Base-by-base conservation (phyloP, 305 asterid species). In the Ilex paraguariensis region DNA sequence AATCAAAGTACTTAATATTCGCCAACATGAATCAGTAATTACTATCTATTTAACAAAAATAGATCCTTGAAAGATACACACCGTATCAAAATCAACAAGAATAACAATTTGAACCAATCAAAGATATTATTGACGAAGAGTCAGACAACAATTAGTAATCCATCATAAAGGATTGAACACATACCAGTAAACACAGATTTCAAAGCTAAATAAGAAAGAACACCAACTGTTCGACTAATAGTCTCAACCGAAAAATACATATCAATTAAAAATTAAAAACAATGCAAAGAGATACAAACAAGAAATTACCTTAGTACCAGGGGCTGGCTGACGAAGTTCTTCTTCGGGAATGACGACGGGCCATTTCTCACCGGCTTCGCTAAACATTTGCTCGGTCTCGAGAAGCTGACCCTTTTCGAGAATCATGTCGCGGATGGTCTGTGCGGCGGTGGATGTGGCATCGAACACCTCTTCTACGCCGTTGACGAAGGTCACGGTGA, bases 341-440 rank as follows among this genome's bases (percentile, higher is more conserved):
- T 77, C 80, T 4, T 75, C 81, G 7, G 96, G 97, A 57, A 92
- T 80, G 15, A 83, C 17, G 44, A 92, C 96, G 16, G 98, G 97
- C 97, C 98, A 92, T 54, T 85, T 77, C 87, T 92, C 95, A 54
- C 95, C 94, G 14, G 94, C 97, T 48, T 92, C 97, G 13, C 79
- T 85, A 67, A 92, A 92, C 95, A 89, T 87, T 77, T 87, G 96
- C 74, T 92, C 95, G 3, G 98, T 87, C 75, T 89, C 97, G 8
- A 92, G 95, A 60, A 63, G 68, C 71, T 69, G 90, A 53, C 98
- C 96, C 82, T 92, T 87, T 17, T 83, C 86, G 14, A 91, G 95
- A 70, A 91, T 91, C 91, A 91, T 66, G 56, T 42, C 69, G 36
- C 98, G 84, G 62, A 92, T 92, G 13, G 79, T 66, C 75, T 92